Base-by-base conservation (phyloP, 148 eudicot species). In the Camellia lanceoleosa region DNA sequence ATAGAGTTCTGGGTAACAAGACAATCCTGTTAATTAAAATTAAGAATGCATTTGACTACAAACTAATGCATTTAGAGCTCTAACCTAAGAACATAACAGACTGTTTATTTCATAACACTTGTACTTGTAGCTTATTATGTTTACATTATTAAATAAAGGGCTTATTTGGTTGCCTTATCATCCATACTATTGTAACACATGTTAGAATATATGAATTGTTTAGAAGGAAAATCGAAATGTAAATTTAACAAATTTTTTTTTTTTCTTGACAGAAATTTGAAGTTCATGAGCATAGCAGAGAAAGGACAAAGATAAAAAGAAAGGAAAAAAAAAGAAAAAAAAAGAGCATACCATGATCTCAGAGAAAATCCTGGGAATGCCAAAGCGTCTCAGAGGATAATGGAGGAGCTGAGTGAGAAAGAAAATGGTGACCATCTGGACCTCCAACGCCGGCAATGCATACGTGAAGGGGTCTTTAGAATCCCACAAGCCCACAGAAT, bases 361-460 rank as follows among this genome's bases (percentile, higher is more conserved):
- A 2, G 85, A 75, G 47, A 85, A 73, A 73, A 85, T 74, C 81
- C 74, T 80, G 23, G 85, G 87, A 74, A 82, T 58, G 74, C 85
- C 87, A 1, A 82, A 42, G 59, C 55, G 80, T 65, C 67, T 79
- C 49, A 85, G 79, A 5, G 83, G 76, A 58, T 69, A 69, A 60
- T 78, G 77, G 6, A 85, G 65, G 72, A 82, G 51, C 51, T 85
- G 82, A 18, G 80, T 82, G 65, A 85, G 73, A 67, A 42, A 38
- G 30, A 62, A 85, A 72, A 79, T 58, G 58, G 71, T 16, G 5
- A 85, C 68, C 80, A 82, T 79, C 68, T 85, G 87, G 7, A 77
- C 43, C 75, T 81, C 83, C 51, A 80, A 64, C 3, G 82, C 15
- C 23, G 82, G 82, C 30, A 80, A 9, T 30, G 82, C 62, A 64